Evolutionary conservation across 2,329 filamentous ascomycete genomes (phyloP).

Genomic region (Canariomyces notabilis): DNA sequence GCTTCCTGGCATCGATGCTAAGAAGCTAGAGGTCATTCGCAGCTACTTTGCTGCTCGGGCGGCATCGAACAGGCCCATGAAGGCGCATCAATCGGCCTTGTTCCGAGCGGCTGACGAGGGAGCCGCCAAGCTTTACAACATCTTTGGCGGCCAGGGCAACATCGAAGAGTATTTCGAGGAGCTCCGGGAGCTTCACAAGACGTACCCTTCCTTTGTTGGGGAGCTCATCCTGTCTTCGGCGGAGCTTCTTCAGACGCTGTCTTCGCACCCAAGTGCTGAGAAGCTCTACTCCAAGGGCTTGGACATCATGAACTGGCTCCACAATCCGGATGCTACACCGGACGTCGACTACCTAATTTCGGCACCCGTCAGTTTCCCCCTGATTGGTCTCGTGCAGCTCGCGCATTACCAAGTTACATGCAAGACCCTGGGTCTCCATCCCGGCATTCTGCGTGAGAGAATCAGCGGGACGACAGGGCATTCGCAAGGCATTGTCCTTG

Average conservation of each 20-base stretch:
- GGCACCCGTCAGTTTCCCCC: conserved; percentile 87
- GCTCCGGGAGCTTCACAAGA: conserved; percentile 82
- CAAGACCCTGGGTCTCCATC: conserved; percentile 82
- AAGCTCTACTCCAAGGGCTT: conserved; percentile 98
- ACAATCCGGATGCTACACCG: conserved; percentile 81
- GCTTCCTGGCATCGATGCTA: conserved; percentile 83
- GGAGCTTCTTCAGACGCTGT: conserved; percentile 78
- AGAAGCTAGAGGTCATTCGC: conserved; percentile 85
- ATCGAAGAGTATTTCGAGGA: conserved; percentile 99
- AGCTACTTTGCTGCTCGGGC: conserved; percentile 89
- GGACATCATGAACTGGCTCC: conserved; percentile 90
- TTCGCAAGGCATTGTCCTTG: conserved; percentile 92
- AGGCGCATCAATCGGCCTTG: conserved; percentile 88
- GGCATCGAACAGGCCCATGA: conserved; percentile 78
- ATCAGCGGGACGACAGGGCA: conserved; percentile 89
- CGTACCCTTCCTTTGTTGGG: conserved; percentile 85
- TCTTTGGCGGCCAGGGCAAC: conserved; percentile 96
- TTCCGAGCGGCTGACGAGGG: conserved; percentile 82
- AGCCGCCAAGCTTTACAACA: conserved; percentile 80
- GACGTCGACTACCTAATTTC: conserved; percentile 93
- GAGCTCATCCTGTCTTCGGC: conserved; percentile 78
- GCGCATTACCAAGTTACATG: conserved; percentile 94
- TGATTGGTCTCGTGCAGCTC: conserved; percentile 94
- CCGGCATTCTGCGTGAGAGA: conserved; percentile 78
- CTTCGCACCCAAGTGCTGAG: conserved; percentile 77